Evolutionary conservation across 1,284 basidiomycete genomes (phyloP).

Genomic region (Ceratobasidium sp.): DNA sequence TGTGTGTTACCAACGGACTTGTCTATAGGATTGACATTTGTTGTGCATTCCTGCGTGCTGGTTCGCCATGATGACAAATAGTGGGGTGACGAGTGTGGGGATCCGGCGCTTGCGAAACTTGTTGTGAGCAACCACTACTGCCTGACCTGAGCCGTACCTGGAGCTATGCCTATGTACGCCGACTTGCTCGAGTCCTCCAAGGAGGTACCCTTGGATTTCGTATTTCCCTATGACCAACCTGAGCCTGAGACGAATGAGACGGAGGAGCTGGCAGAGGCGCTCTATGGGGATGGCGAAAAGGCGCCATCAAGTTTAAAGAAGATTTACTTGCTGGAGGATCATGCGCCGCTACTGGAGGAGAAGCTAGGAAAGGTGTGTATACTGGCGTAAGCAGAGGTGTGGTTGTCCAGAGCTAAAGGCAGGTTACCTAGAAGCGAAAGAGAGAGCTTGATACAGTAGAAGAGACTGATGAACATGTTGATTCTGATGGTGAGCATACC

Average conservation of each 20-base stretch:
- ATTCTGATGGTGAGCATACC: conserved; percentile 25
- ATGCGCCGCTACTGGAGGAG: conserved; percentile 37
- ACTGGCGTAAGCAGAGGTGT: neutral
- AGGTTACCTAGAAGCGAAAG: conserved; percentile 27
- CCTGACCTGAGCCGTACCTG: neutral
- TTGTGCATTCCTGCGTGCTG: conserved; percentile 13
- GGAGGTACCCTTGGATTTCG: conserved; percentile 21
- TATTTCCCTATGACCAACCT: conserved; percentile 37
- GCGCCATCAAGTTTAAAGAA: conserved; percentile 32
- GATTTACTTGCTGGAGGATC: conserved; percentile 37
- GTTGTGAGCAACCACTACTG: conserved; percentile 10
- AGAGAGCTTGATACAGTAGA: conserved; percentile 37
- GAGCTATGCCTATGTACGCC: conserved; percentile 44
- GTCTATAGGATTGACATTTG: conserved; percentile 31
- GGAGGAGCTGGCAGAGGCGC: conserved; percentile 29
- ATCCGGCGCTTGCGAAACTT: conserved; percentile 21
- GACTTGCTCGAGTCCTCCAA: conserved; percentile 34
- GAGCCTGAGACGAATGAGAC: conserved; percentile 10
- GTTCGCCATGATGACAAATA: conserved; percentile 29
- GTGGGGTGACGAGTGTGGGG: conserved; percentile 15
- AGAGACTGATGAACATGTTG: conserved; percentile 39
- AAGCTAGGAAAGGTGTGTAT: conserved; percentile 31
- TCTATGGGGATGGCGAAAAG: conserved; percentile 42
- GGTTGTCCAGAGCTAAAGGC: neutral
- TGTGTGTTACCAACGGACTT: conserved; percentile 45